Conservation (phyloP, 1,284 basidiomycete species). For the Peniophora sp. region DNA sequence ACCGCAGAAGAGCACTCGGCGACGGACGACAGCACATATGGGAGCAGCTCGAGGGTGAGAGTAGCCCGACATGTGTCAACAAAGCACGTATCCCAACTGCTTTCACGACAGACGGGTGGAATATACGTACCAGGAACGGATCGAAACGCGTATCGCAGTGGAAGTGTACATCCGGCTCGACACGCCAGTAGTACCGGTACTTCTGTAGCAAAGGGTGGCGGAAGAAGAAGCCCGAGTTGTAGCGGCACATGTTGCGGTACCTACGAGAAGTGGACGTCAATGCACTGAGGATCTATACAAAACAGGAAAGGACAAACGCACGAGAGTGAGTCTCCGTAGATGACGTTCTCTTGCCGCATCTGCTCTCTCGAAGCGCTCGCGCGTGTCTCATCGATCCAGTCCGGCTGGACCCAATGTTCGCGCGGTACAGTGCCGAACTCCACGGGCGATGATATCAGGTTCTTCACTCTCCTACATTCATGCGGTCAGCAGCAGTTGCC, state of each 20-base stretch:
- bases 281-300: constrained; percentile 22
- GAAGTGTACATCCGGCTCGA: constrained; percentile 69
- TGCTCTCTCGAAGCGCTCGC: constrained; percentile 48
- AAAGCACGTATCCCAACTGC: too few relatives aligned
- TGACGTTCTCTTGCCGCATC: constrained; percentile 54
- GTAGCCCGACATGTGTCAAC: too few relatives aligned
- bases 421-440: constrained; percentile 40
- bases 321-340: constrained; percentile 40
- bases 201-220: constrained; percentile 34
- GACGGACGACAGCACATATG: too few relatives aligned
- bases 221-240: constrained; percentile 57
- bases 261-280: constrained; percentile 15
- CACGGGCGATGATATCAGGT: constrained; percentile 27
- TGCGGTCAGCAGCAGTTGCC: background rate
- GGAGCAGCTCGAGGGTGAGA: too few relatives aligned
- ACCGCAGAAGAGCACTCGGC: too few relatives aligned
- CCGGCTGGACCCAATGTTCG: constrained; percentile 48
- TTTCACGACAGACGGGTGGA: too few relatives aligned
- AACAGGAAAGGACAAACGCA: constrained; percentile 14
- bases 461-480: constrained; percentile 20
- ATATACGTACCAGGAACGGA: constrained; percentile 42
- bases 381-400: constrained; percentile 63
- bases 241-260: constrained; percentile 51
- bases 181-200: constrained; percentile 61
- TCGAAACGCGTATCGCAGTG: constrained; percentile 70